phyloP scores from a whole-genome alignment of 148 eudicot species.

The Talinum fruticosum region DNA sequence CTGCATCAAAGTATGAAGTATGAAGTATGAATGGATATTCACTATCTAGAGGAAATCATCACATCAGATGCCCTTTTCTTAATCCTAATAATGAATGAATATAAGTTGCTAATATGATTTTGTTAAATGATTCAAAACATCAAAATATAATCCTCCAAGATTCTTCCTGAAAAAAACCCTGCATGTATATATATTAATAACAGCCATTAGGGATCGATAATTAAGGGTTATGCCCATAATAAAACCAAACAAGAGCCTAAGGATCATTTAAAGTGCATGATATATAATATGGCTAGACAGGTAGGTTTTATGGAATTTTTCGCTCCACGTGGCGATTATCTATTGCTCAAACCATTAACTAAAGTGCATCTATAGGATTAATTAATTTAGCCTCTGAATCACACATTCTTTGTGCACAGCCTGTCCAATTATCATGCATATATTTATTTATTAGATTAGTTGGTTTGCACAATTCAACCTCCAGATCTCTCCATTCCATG shows the following conservation, averaged over 20 bases:
- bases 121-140: slow-evolving; percentile 7
- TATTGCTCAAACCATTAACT: slow-evolving; percentile 15
- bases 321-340: slow-evolving; percentile 13
- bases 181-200: slow-evolving; percentile 3
- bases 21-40: too few relatives aligned
- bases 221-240: slow-evolving; percentile 22
- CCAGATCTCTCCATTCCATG: slow-evolving; percentile 31
- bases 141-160: slow-evolving; percentile 21
- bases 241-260: slow-evolving; percentile 10
- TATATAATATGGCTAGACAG: too few relatives aligned
- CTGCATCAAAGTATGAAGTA: too few relatives aligned
- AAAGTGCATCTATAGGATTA: slow-evolving; percentile 16
- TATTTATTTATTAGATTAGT: too few relatives aligned
- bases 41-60: too few relatives aligned
- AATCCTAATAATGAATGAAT: too few relatives aligned
- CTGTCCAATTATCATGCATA: slow-evolving; percentile 30
- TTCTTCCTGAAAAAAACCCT: slow-evolving; percentile 32
- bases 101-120: slow-evolving; percentile 1
- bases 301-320: slow-evolving; percentile 6
- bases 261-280: slow-evolving; percentile 15
- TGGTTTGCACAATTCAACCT: slow-evolving; percentile 42
- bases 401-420: slow-evolving; percentile 26
- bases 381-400: slow-evolving; percentile 11
- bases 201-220: slow-evolving; percentile 11
- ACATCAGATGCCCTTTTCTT: too few relatives aligned